Conservation (phyloP, 495 filamentous ascomycete species). For the Entonaema liquescens region DNA sequence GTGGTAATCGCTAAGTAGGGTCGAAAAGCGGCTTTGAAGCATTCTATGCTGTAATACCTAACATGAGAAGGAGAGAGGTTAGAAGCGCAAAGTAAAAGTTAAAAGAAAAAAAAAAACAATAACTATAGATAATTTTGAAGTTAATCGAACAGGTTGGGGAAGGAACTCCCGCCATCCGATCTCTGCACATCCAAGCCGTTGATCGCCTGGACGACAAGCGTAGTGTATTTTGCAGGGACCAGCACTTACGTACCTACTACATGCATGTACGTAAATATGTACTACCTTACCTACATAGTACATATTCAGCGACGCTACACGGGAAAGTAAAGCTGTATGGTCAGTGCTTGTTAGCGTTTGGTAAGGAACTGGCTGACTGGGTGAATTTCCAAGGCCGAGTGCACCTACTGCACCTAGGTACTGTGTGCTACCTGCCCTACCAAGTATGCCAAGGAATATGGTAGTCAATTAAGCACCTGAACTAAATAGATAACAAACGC, state of each 20-base stretch:
- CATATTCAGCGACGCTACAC: background rate
- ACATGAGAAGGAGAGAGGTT: constrained; percentile 10
- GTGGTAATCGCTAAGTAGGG: constrained; percentile 18
- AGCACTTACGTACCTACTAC: background rate
- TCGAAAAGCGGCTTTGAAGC: constrained; percentile 12
- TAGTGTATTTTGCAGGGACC: background rate
- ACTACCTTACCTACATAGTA: constrained; percentile 10
- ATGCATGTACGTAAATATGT: no score
- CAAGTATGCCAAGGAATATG: background rate
- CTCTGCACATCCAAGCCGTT: constrained; percentile 12
- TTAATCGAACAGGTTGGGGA: background rate
- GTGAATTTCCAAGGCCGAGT: no score
- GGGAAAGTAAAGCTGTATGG: background rate
- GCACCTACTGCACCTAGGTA: background rate
- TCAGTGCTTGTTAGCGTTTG: background rate
- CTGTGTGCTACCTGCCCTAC: background rate
- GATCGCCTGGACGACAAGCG: constrained; percentile 35
- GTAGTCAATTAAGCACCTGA: background rate
- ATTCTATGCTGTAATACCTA: background rate
- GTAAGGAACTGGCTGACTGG: no score
- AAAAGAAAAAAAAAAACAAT: background rate
- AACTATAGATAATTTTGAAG: background rate
- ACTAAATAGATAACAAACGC: background rate
- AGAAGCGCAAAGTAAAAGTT: background rate
- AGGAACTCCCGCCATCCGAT: constrained; percentile 8